Conservation (phyloP, 2,329 filamentous ascomycete genomes). For the Cytospora piceicola region DNA sequence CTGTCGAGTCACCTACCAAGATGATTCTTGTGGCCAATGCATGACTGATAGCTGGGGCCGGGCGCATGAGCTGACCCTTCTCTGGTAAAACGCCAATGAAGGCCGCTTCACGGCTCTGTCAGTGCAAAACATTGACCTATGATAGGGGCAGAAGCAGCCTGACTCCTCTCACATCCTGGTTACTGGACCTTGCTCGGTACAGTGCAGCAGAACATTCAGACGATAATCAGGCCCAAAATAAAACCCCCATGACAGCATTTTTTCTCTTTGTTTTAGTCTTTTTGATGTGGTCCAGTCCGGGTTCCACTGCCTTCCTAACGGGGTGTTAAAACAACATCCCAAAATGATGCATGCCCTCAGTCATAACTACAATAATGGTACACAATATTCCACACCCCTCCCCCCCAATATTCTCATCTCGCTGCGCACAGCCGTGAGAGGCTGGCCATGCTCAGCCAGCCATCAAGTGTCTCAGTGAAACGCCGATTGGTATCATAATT, state of each 20-base stretch:
- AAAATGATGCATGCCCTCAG: not conserved
- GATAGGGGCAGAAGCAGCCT: too few relatives aligned
- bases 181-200: too few relatives aligned
- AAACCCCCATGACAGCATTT: not conserved
- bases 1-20: too few relatives aligned
- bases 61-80: too few relatives aligned
- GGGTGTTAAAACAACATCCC: not conserved
- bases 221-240: not conserved
- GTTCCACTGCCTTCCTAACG: not conserved
- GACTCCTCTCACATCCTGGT: too few relatives aligned
- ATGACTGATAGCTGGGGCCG: too few relatives aligned
- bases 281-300: not conserved
- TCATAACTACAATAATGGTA: not conserved
- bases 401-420: not conserved
- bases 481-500: slow-evolving; percentile 21
- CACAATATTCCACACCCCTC: not conserved
- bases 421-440: not conserved
- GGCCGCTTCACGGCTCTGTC: too few relatives aligned
- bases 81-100: too few relatives aligned
- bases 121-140: too few relatives aligned
- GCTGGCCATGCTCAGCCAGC: not conserved
- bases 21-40: too few relatives aligned
- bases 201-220: too few relatives aligned
- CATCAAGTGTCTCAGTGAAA: slow-evolving; percentile 10
- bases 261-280: not conserved